Percentiles rank a stretch among this genome's conserved stretches.
phyloP scores from a whole-genome alignment of 352 stramenopile genomes.

The Blastocystis sp. region DNA sequence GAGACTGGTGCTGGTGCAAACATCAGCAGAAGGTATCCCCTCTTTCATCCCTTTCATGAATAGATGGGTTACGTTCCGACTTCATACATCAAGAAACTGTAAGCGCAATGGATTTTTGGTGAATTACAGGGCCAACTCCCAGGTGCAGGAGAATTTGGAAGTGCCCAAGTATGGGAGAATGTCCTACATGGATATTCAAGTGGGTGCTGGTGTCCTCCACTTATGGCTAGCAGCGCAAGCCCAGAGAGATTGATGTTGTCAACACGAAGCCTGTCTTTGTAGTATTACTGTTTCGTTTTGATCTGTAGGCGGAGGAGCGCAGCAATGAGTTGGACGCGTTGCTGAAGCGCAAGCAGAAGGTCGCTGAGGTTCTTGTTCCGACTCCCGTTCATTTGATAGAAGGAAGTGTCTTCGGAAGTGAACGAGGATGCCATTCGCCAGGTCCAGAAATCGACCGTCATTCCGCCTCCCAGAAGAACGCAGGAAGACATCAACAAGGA shows the following conservation, averaged over 20 bases:
- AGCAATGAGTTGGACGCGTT: constrained; percentile 16
- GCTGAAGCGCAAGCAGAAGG: constrained; percentile 65
- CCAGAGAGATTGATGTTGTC: constrained; percentile 45
- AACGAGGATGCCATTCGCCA: constrained; percentile 46
- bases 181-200: constrained; percentile 60
- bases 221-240: constrained; percentile 51
- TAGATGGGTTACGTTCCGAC: constrained; percentile 54
- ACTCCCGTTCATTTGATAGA: neutral
- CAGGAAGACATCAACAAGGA: constrained; percentile 37
- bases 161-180: constrained; percentile 21
- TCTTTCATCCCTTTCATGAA: neutral
- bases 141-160: neutral
- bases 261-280: constrained; percentile 56
- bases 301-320: constrained; percentile 23
- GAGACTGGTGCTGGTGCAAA: constrained; percentile 55
- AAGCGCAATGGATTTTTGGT: neutral
- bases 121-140: neutral
- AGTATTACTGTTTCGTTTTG: neutral
- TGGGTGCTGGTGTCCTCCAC: neutral
- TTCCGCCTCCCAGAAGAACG: constrained; percentile 38
- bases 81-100: constrained; percentile 22
- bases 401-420: neutral
- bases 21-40: constrained; percentile 12
- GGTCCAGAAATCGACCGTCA: constrained; percentile 46
- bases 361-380: constrained; percentile 12